Base-by-base conservation (phyloP, 257 asterid species). In the Solanum dulcamara region DNA sequence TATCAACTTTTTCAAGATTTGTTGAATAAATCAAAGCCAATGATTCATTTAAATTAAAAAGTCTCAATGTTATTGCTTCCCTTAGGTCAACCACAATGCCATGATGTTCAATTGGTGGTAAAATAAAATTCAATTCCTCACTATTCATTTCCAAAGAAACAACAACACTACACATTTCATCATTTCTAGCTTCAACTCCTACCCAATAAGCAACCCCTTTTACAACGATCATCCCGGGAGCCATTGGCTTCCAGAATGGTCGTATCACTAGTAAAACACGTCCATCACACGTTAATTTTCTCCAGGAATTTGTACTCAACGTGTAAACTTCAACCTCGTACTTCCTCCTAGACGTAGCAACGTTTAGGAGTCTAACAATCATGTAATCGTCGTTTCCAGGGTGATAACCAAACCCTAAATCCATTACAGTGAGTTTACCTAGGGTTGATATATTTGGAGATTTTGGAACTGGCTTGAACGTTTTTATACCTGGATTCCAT, bases 1-100 rank as follows among this genome's bases (percentile, higher is more conserved):
- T 77, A 77, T 77, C 82, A 77, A 77, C 82, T 77, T 77, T 77
- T 46, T 77, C 82, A 15, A 77, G 60, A 77, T 77, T 77, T 26
- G 59, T 48, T 4, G 62, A 77, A 46, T 46, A 77, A 44, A 77
- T 77, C 42, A 77, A 77, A 44, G 62, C 82, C 10, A 77, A 46
- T 9, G 82, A 26, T 46, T 77, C 82, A 28, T 77, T 44, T 26
- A 77, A 28, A 5, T 77, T 77, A 35, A 46, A 77, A 1, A 77
- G 82, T 28, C 82, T 77, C 17, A 77, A 22, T 11, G 82, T 46
- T 26, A 26, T 77, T 77, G 82, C 62, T 28, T 77, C 82, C 82
- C 62, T 26, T 44, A 77, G 82, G 62, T 77, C 82, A 77, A 77
- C 62, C 10, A 77, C 60, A 26, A 46, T 28, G 7, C 82, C 82